Evolutionary conservation across 1,139 yeast genomes (phyloP).

Genomic region (Fermentozyma sake): DNA sequence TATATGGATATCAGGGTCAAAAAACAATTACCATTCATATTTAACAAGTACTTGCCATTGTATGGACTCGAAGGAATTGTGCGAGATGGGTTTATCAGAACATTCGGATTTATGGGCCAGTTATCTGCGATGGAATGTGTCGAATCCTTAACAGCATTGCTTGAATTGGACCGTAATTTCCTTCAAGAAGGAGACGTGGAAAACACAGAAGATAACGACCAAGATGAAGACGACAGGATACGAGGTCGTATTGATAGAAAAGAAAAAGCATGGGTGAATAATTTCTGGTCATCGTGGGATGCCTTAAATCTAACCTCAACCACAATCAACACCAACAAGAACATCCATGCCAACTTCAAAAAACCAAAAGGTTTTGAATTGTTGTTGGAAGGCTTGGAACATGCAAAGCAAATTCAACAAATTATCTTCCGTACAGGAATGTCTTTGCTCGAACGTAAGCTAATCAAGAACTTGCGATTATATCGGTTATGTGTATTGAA

Average conservation of each 20-base stretch:
- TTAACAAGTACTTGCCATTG: constrained; percentile 63
- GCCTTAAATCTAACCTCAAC: constrained; percentile 52
- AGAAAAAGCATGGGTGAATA: constrained; percentile 76
- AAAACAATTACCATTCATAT: constrained; percentile 63
- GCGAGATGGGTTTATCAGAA: constrained; percentile 80
- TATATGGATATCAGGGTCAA: constrained; percentile 83
- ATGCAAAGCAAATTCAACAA: constrained; percentile 78
- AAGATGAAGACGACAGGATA: constrained; percentile 35
- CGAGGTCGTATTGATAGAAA: constrained; percentile 43
- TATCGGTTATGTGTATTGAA: constrained; percentile 84
- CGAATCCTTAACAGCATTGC: constrained; percentile 77
- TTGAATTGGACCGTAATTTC: constrained; percentile 58
- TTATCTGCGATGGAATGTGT: constrained; percentile 92
- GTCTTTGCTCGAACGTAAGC: constrained; percentile 76
- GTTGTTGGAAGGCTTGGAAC: constrained; percentile 64
- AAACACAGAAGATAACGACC: constrained; percentile 18
- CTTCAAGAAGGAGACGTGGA: constrained; percentile 11
- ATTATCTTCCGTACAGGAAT: constrained; percentile 88
- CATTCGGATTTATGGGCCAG: constrained; percentile 83
- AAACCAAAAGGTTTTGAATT: constrained; percentile 51
- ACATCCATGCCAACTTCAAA: constrained; percentile 16
- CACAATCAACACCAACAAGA: constrained; percentile 8
- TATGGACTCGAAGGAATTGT: constrained; percentile 83
- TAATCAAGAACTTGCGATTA: constrained; percentile 72
- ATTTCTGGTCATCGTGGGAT: constrained; percentile 97